phyloP scores from a whole-genome alignment of 1,284 basidiomycete species.

The Leccinum fuscescens region DNA sequence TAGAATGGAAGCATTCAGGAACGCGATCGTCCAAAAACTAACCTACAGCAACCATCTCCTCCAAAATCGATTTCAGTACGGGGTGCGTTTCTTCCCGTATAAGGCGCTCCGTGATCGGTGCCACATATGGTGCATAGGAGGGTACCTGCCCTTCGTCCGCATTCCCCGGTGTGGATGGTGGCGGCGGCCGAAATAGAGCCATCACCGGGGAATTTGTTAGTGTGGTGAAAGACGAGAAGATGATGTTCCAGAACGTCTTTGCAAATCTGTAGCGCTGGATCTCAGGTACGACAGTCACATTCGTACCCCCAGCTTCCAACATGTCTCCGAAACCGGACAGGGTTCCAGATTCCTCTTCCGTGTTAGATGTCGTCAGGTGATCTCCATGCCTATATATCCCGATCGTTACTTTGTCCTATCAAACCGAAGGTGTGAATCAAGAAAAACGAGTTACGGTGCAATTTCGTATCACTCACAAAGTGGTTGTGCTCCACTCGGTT shows the following conservation, averaged over 20 bases:
- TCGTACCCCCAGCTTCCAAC: slow-evolving; percentile 48
- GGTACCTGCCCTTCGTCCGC: slow-evolving; percentile 23
- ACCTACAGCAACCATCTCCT: slow-evolving; percentile 51
- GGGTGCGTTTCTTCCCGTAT: slow-evolving; percentile 49
- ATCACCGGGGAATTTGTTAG: slow-evolving; percentile 51
- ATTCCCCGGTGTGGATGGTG: not conserved
- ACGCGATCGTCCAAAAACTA: not conserved
- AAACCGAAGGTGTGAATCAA: not conserved
- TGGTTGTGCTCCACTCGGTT: slow-evolving; percentile 51
- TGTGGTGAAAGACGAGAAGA: slow-evolving; percentile 52
- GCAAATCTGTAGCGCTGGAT: slow-evolving; percentile 60
- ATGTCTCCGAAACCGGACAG: slow-evolving; percentile 49
- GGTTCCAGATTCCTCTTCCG: slow-evolving; percentile 41
- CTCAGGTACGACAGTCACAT: slow-evolving; percentile 50
- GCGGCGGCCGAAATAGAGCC: slow-evolving; percentile 47
- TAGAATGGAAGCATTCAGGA: not conserved
- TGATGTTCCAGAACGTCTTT: slow-evolving; percentile 68
- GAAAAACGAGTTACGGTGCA: not conserved
- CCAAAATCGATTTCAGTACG: slow-evolving; percentile 43
- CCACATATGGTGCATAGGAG: slow-evolving; percentile 39
- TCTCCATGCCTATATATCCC: slow-evolving; percentile 54
- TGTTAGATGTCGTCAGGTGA: slow-evolving; percentile 42
- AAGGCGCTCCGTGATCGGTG: slow-evolving; percentile 42
- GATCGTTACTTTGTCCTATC: slow-evolving; percentile 49
- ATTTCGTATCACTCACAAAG: slow-evolving; percentile 40